Evolutionary conservation across 371 early-diverging fungal genomes (phyloP).

Genomic region (Mortierella sp.): DNA sequence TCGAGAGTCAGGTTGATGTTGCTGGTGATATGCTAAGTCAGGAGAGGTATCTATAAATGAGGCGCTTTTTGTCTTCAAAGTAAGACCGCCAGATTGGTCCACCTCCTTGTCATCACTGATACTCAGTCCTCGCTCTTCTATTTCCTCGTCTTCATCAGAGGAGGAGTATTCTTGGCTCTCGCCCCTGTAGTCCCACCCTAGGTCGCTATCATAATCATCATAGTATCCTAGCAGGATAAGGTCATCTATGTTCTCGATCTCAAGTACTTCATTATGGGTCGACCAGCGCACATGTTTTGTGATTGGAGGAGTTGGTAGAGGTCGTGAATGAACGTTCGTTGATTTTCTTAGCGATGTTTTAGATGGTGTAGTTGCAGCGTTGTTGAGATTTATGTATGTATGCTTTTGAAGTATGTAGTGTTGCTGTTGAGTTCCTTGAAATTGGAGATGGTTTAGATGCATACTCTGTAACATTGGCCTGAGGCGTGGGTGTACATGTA

Average conservation of each 20-base stretch:
- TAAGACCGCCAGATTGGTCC: too few relatives aligned
- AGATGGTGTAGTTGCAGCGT: background rate
- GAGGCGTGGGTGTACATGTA: constrained; percentile 5
- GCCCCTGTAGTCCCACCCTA: constrained; percentile 29
- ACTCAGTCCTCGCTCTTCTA: background rate
- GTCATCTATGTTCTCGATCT: constrained; percentile 36
- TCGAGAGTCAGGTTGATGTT: background rate
- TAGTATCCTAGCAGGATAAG: constrained; percentile 23
- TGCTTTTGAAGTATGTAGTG: too few relatives aligned
- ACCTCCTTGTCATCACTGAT: too few relatives aligned
- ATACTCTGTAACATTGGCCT: constrained; percentile 9
- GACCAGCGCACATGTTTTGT: constrained; percentile 30
- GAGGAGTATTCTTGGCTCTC: constrained; percentile 18
- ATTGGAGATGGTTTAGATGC: background rate
- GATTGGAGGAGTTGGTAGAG: constrained; percentile 32
- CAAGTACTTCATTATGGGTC: constrained; percentile 10
- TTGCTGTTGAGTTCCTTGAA: background rate
- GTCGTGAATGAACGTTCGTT: constrained; percentile 4
- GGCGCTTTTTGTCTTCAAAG: background rate
- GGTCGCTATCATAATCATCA: constrained; percentile 25
- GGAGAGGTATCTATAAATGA: too few relatives aligned
- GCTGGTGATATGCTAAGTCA: background rate
- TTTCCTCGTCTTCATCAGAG: background rate
- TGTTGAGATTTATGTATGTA: background rate
- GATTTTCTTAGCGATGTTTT: background rate